Base-by-base conservation (phyloP, 441 rosid species). In the Lepidium campestre region DNA sequence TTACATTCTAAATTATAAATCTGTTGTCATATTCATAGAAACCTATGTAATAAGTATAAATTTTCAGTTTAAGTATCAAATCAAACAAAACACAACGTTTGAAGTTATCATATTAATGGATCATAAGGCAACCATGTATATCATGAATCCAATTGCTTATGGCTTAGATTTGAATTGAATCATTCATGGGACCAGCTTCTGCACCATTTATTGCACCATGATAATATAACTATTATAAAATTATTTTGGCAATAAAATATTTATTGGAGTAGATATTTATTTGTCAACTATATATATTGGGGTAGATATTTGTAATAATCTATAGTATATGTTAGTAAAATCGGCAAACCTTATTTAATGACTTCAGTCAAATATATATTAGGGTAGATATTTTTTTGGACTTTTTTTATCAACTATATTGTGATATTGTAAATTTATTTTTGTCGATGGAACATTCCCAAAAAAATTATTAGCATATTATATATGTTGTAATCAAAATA, bases 131-230 rank as follows among this genome's bases (percentile, higher is more conserved):
- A 52, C 35, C 39, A 50, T 60, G 22, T 5, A 60, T 39, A 60
- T 39, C 58, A 60, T 41, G 47, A 27, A 27, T 27, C 31, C 31
- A 27, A 6, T 27, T 27, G 31, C 54, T 32, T 40, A 59, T 37
- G 48, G 48, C 20, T 62, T 55, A 71, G 4, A 55, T 45, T 45
- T 62, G 6, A 62, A 37, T 70, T 62, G 37, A 12, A 34, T 20
- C 42, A 52, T 37, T 42, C 31, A 44, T 53, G 69, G 73, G 75
- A 63, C 65, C 75, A 56, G 53, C 29, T 45, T 62, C 64, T 25
- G 49, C 25, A 25, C 49, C 35, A 53, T 50, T 52, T 9, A 61
- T n/a, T 44, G 20, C 29, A 19, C 19, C 64, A 52, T 32, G 55
- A 40, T 37, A 27, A 27, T 5, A 32, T 10, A 49, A 27, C 13